Conservation (phyloP, 1,284 basidiomycete species). For the Puccinia polysora region DNA sequence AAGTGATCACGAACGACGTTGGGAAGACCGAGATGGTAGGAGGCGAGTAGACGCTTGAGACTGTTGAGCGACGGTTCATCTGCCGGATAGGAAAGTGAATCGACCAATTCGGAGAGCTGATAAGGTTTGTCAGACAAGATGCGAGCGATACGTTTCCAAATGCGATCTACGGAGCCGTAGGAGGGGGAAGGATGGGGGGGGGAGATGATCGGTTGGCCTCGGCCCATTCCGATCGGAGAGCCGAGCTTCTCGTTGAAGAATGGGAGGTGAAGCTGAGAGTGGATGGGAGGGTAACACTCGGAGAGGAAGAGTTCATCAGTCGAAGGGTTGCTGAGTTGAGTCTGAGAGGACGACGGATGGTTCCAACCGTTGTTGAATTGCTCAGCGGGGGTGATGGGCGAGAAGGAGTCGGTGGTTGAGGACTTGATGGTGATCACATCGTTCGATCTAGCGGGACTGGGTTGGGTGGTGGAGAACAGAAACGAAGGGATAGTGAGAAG, state of each 20-base stretch:
- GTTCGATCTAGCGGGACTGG: not conserved
- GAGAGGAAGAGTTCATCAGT: slow-evolving; percentile 43
- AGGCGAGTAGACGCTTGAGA: not conserved
- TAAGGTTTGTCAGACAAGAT: slow-evolving; percentile 6
- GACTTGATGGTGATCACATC: not conserved
- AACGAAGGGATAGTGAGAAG: not conserved
- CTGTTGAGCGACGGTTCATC: not conserved
- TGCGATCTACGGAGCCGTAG: not conserved
- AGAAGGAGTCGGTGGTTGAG: not conserved
- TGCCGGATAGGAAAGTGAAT: slow-evolving; percentile 38
- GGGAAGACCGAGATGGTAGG: slow-evolving; percentile 45
- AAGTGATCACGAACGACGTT: slow-evolving; percentile 49
- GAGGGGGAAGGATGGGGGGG: not conserved
- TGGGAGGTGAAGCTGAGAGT: not conserved
- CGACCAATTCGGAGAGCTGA: slow-evolving; percentile 11
- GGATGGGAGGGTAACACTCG: slow-evolving; percentile 35
- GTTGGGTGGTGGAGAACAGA: not conserved
- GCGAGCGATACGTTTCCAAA: slow-evolving; percentile 21
- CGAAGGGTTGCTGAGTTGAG: not conserved
- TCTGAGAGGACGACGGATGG: not conserved
- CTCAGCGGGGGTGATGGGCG: not conserved
- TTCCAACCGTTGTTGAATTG: not conserved
- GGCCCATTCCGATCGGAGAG: slow-evolving; percentile 31
- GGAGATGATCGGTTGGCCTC: slow-evolving; percentile 15
- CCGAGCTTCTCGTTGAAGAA: slow-evolving; percentile 37